phyloP scores from a whole-genome alignment of 1,139 yeast genomes.

The Lodderomyces theae region DNA sequence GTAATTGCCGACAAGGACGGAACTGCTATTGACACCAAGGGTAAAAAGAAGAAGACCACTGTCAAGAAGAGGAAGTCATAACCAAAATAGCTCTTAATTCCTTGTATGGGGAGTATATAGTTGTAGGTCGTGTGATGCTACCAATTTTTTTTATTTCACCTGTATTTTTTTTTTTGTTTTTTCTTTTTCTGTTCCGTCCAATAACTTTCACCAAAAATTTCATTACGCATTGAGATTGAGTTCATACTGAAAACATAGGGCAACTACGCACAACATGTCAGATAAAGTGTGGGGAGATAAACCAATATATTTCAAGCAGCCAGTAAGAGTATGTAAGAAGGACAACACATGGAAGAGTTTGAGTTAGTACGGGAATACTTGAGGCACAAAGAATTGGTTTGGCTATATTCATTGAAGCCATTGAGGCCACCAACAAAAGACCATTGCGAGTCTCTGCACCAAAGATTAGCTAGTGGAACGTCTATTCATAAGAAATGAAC shows the following conservation, averaged over 20 bases:
- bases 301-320: conserved; percentile 62
- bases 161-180: no score
- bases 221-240: conserved; percentile 7
- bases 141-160: no score
- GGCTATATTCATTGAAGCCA: background rate
- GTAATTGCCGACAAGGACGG: conserved; percentile 14
- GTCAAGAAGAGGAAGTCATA: conserved; percentile 16
- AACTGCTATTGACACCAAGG: conserved; percentile 17
- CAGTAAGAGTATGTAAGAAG: conserved; percentile 54
- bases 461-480: no score
- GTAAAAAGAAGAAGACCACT: conserved; percentile 18
- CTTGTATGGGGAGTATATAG: no score
- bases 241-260: background rate
- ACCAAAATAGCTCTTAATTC: no score
- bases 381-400: no score
- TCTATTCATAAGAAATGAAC: no score
- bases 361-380: no score
- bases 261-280: conserved; percentile 8
- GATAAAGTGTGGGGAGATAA: conserved; percentile 50
- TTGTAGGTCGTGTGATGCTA: conserved; percentile 3
- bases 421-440: background rate
- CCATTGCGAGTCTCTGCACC: background rate
- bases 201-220: conserved; percentile 13
- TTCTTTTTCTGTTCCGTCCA: conserved; percentile 8
- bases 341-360: background rate